A percentile compares a stretch with the other conserved stretches of the same genome.
Conservation (phyloP, 2,329 filamentous ascomycete species). For the Trichoderma pleuroti region DNA sequence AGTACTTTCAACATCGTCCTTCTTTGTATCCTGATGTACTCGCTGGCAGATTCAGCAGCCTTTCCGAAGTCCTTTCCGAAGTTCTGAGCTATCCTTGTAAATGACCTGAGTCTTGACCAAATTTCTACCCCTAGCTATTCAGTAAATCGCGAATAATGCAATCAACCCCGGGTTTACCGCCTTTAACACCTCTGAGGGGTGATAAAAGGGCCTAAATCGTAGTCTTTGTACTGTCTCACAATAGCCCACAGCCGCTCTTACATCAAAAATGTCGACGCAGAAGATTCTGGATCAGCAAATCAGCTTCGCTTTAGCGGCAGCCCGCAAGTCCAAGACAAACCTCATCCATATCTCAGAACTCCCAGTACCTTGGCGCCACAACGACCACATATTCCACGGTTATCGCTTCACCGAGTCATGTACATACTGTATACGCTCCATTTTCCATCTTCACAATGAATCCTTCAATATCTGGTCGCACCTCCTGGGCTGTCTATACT, state of each 20-base stretch:
- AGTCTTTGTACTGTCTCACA: neutral
- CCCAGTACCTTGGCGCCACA: neutral
- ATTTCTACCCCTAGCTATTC: neutral
- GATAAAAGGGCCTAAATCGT: neutral
- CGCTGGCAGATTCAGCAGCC: neutral
- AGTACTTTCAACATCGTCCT: neutral
- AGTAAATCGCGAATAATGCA: neutral
- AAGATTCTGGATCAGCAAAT: neutral
- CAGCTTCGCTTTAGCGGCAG: neutral
- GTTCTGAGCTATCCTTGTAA: neutral
- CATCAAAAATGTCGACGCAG: neutral
- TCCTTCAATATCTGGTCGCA: slow-evolving; percentile 4
- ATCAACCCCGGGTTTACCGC: neutral
- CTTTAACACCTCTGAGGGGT: neutral
- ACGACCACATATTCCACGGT: neutral
- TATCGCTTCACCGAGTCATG: neutral
- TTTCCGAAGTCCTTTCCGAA: neutral
- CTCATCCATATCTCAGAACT: neutral
- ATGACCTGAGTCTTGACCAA: neutral
- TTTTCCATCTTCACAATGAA: neutral
- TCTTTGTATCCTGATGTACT: neutral
- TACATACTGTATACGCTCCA: neutral
- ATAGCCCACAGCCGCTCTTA: neutral
- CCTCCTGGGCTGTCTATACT: neutral
- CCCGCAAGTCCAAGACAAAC: neutral